Conservation (phyloP, 768 basidiomycete species). For the Kwoniella sp. region DNA sequence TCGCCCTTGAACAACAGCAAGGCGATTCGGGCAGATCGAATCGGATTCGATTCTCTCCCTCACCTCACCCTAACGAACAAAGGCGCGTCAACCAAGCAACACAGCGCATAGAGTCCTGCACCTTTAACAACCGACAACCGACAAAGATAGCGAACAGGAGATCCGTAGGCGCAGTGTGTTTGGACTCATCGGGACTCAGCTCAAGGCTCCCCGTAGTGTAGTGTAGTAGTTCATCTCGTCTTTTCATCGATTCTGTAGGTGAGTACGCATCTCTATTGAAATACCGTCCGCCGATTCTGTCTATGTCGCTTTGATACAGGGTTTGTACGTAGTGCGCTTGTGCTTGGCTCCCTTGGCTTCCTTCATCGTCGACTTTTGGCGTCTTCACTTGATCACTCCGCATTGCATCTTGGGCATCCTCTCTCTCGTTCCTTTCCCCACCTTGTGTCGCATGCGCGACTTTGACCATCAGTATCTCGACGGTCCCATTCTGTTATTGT, state of each 20-base stretch:
- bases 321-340: neutral
- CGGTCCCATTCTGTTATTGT: neutral
- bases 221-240: neutral
- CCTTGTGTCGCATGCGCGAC: no score
- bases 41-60: no score
- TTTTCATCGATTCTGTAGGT: slow-evolving; percentile 13
- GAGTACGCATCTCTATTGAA: neutral
- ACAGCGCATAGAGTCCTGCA: neutral
- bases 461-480: neutral
- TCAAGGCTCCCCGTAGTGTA: slow-evolving; percentile 5
- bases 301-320: neutral
- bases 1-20: neutral
- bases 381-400: neutral
- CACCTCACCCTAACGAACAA: neutral
- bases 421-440: no score
- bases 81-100: neutral
- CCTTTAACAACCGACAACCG: no score
- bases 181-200: neutral
- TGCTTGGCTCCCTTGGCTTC: neutral
- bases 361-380: neutral
- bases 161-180: neutral
- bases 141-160: no score
- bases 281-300: neutral
- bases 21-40: neutral
- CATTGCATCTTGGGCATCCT: neutral